Conservation (phyloP, 345 rosid species). For the Syzygium grande region DNA sequence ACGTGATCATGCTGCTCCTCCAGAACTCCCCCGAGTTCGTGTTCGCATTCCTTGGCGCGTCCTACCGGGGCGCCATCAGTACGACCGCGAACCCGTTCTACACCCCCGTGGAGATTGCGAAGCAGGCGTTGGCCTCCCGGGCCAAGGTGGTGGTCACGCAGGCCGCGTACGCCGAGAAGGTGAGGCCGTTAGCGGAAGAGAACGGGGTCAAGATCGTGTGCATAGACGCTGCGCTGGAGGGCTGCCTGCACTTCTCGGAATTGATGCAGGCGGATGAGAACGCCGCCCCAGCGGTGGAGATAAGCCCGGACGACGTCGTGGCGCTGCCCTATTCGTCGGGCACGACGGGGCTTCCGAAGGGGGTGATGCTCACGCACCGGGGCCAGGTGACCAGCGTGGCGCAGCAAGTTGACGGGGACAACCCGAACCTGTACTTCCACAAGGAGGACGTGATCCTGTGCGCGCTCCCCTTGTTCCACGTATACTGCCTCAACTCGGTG, state of each 20-base stretch:
- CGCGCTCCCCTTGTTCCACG: constrained; percentile 73
- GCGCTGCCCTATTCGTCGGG: constrained; percentile 95
- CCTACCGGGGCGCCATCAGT: constrained; percentile 50
- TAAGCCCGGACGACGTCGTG: constrained; percentile 59
- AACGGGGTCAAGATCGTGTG: constrained; percentile 25
- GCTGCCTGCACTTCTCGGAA: constrained; percentile 61
- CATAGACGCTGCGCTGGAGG: constrained; percentile 29
- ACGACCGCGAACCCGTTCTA: constrained; percentile 84
- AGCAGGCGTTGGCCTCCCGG: constrained; percentile 55
- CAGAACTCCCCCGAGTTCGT: constrained; percentile 69
- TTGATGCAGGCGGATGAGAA: constrained; percentile 34
- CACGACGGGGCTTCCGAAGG: constrained; percentile 90
- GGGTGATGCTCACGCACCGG: constrained; percentile 87
- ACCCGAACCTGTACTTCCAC: constrained; percentile 70
- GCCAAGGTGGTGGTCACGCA: constrained; percentile 56
- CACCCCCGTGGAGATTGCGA: constrained; percentile 63
- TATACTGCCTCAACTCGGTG: constrained; percentile 62
- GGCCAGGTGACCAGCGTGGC: constrained; percentile 74
- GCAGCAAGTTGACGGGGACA: constrained; percentile 93
- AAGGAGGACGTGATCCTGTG: constrained; percentile 69
- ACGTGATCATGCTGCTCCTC: constrained; percentile 74
- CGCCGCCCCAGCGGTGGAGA: constrained; percentile 19
- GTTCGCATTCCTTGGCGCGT: constrained; percentile 66
- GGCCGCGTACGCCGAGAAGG: constrained; percentile 42
- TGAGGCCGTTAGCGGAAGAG: constrained; percentile 23